Conservation (phyloP, 345 rosid species). For the Sapria himalayana region DNA sequence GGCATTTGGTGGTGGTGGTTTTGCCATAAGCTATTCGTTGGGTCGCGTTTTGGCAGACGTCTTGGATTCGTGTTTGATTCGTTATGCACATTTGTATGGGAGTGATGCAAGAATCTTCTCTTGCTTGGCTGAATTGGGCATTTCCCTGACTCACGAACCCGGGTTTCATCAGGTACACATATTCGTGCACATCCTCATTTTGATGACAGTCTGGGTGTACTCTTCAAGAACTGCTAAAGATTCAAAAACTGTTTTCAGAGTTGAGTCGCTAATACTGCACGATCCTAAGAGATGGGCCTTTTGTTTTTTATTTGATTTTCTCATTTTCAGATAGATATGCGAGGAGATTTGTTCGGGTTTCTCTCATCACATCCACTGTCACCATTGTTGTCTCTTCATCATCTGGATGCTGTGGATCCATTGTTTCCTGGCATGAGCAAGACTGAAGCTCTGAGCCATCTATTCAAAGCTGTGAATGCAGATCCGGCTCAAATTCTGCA, state of each 20-base stretch:
- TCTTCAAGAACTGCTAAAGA: too few relatives aligned
- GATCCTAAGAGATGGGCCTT: too few relatives aligned
- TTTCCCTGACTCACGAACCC: slow-evolving; percentile 58
- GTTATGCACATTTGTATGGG: slow-evolving; percentile 67
- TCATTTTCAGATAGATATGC: slow-evolving; percentile 44
- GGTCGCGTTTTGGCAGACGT: slow-evolving; percentile 38
- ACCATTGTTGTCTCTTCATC: slow-evolving; percentile 72
- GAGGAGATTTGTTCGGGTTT: slow-evolving; percentile 66
- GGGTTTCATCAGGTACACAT: slow-evolving; percentile 83
- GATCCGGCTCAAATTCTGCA: slow-evolving; percentile 68
- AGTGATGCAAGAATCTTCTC: slow-evolving; percentile 73
- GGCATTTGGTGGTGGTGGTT: slow-evolving; percentile 94
- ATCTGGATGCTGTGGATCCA: slow-evolving; percentile 63
- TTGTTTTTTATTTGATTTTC: slow-evolving; percentile 1
- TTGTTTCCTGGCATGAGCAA: slow-evolving; percentile 45
- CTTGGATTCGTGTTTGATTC: slow-evolving; percentile 58
- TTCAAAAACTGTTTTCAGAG: too few relatives aligned
- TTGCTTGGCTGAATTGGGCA: slow-evolving; percentile 74
- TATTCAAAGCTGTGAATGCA: slow-evolving; percentile 33
- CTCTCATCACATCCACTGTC: slow-evolving; percentile 67
- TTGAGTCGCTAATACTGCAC: too few relatives aligned
- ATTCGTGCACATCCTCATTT: too few relatives aligned
- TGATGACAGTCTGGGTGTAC: too few relatives aligned
- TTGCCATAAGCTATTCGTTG: slow-evolving; percentile 50
- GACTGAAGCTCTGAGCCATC: slow-evolving; percentile 29